Percentiles rank a stretch among this genome's conserved stretches.
Conservation (phyloP, 495 filamentous ascomycete species). For the Talaromyces thailandensis region DNA sequence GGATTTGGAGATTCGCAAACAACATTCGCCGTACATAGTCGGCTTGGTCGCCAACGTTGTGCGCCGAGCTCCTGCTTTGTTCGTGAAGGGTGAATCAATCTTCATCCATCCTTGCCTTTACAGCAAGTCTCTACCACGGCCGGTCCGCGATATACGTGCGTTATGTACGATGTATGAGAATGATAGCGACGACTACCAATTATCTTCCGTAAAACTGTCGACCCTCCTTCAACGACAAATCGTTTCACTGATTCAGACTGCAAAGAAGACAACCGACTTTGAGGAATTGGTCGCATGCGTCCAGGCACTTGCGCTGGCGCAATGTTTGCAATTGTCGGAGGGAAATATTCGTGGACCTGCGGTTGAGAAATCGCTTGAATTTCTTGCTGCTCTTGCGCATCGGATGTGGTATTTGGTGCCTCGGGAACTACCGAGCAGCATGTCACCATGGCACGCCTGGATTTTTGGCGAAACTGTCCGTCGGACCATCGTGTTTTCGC, state of each 20-base stretch:
- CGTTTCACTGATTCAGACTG: conserved; percentile 9
- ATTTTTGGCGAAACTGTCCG: conserved; percentile 36
- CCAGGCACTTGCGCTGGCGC: conserved; percentile 26
- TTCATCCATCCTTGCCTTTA: conserved; percentile 34
- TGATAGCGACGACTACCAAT: not conserved
- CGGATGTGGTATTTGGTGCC: conserved; percentile 21
- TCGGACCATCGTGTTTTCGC: conserved; percentile 25
- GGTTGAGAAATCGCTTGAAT: conserved; percentile 14
- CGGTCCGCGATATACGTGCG: conserved; percentile 17
- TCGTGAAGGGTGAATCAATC: conserved; percentile 14
- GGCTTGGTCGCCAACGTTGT: conserved; percentile 15
- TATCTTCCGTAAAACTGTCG: conserved; percentile 9
- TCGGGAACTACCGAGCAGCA: conserved; percentile 11
- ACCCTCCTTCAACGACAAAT: conserved; percentile 18
- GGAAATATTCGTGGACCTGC: conserved; percentile 8
- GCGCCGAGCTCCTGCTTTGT: conserved; percentile 12
- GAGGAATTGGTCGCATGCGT: conserved; percentile 26
- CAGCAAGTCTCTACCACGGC: conserved; percentile 14
- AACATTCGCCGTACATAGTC: conserved; percentile 13
- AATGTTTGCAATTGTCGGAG: conserved; percentile 26
- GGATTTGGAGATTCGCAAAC: conserved; percentile 21
- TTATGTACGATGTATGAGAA: conserved; percentile 18
- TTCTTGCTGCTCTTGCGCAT: conserved; percentile 14
- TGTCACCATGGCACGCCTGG: conserved; percentile 33
- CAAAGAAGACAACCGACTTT: conserved; percentile 16